These are phyloP conservation scores for Mesembryanthemum crystallinum DNA, from an alignment of 148 eudicot genomes.

Conservation along the genomic window DNA sequence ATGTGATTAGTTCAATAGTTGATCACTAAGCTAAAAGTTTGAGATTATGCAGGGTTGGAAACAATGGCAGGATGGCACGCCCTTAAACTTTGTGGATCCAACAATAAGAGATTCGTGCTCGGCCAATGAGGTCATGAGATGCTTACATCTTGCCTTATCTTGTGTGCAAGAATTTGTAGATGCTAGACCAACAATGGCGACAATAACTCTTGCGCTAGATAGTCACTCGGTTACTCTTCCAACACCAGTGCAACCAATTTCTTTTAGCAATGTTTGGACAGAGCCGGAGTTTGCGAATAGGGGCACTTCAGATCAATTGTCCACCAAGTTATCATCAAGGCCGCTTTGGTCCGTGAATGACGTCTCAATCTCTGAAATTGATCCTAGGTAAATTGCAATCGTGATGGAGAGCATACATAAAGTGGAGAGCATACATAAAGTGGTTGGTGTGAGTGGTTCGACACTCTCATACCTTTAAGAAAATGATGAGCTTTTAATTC, in stretches of 20 bases:
- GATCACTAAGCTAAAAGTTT: too few relatives aligned
- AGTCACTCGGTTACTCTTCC: slow-evolving; percentile 30
- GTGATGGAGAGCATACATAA: too few relatives aligned
- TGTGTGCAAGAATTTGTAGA: slow-evolving; percentile 45
- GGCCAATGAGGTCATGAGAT: slow-evolving; percentile 17
- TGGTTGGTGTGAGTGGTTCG: too few relatives aligned
- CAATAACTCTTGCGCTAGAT: slow-evolving; percentile 32
- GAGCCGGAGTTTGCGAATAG: background rate
- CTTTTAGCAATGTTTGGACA: background rate
- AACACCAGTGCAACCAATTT: slow-evolving; percentile 30
- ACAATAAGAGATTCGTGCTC: slow-evolving; percentile 24
- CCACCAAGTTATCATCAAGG: too few relatives aligned
- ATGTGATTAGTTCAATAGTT: too few relatives aligned
- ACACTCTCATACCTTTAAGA: too few relatives aligned
- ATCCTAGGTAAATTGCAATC: too few relatives aligned
- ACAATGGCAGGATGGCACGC: slow-evolving; percentile 10
- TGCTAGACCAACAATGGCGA: slow-evolving; percentile 48
- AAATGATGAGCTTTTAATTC: too few relatives aligned
- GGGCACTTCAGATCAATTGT: too few relatives aligned
- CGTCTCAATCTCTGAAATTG: too few relatives aligned
- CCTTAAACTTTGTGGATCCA: slow-evolving; percentile 29
- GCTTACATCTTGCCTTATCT: slow-evolving; percentile 39
- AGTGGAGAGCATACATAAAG: too few relatives aligned
- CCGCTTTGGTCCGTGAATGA: too few relatives aligned
- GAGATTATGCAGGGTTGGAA: slow-evolving; percentile 16